These are phyloP conservation scores for Leccinum arenicola DNA, from an alignment of 768 basidiomycete species.

Conservation along the genomic window DNA sequence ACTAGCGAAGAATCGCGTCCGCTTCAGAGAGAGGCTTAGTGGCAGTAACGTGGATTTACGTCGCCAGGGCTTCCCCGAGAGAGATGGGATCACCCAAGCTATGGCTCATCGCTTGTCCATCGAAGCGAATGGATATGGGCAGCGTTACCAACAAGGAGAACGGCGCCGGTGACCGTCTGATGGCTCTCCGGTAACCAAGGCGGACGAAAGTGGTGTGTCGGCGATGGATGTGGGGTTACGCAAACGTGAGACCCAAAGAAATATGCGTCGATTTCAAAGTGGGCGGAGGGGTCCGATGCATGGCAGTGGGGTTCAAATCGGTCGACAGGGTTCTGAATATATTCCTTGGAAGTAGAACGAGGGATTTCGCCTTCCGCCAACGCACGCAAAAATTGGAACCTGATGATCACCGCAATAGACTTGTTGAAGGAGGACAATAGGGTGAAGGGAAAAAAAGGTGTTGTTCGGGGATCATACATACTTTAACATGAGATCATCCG, in stretches of 20 bases:
- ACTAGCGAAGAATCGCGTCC: slow-evolving; percentile 35
- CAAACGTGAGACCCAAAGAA: slow-evolving; percentile 39
- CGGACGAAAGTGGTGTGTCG: slow-evolving; percentile 7
- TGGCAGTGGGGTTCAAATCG: slow-evolving; percentile 35
- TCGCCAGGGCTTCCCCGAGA: slow-evolving; percentile 40
- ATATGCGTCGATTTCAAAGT: slow-evolving; percentile 30
- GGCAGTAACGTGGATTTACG: slow-evolving; percentile 27
- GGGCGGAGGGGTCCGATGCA: slow-evolving; percentile 33
- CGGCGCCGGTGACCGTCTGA: slow-evolving; percentile 4
- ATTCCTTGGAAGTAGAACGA: slow-evolving; percentile 20
- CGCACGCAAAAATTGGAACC: too few relatives aligned
- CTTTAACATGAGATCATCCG: too few relatives aligned
- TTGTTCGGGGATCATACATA: too few relatives aligned
- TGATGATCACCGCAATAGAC: too few relatives aligned
- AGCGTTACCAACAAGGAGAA: slow-evolving; percentile 42
- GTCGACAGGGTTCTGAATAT: slow-evolving; percentile 42
- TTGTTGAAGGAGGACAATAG: too few relatives aligned
- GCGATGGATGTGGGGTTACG: too few relatives aligned
- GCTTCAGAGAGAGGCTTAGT: slow-evolving; percentile 8
- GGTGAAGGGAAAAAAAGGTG: too few relatives aligned
- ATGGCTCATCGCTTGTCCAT: slow-evolving; percentile 59
- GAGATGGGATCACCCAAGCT: slow-evolving; percentile 50
- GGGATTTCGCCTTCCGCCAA: too few relatives aligned
- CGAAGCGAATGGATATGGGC: slow-evolving; percentile 54
- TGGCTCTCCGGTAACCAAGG: slow-evolving; percentile 15